Evolutionary conservation across 208 protist species (phyloP).

Genomic region (Porcisia hertigi): DNA sequence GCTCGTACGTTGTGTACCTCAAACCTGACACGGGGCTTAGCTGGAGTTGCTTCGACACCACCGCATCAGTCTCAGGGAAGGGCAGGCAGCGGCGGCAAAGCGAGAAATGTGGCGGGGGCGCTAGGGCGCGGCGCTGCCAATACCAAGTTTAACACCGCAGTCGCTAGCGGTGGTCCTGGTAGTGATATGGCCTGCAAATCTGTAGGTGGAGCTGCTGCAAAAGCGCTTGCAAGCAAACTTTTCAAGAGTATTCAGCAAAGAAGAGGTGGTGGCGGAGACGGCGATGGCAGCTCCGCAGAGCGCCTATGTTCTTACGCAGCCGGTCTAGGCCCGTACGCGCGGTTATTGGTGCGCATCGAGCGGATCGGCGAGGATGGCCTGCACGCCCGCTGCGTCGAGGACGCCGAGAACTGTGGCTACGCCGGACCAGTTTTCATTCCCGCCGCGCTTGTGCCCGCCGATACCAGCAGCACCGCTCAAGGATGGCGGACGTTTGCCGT

Average conservation of each 20-base stretch:
- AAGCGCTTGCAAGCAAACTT: conserved; percentile 48
- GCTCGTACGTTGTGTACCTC: conserved; percentile 20
- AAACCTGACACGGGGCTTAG: conserved; percentile 17
- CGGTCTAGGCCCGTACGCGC: conserved; percentile 46
- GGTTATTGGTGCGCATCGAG: conserved; percentile 62
- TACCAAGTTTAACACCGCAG: background rate
- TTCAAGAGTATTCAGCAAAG: conserved; percentile 49
- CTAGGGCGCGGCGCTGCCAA: background rate
- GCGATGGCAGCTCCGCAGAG: conserved; percentile 29
- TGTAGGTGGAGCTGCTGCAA: conserved; percentile 19
- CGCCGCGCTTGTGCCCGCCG: conserved; percentile 51
- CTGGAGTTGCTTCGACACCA: background rate
- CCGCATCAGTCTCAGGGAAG: background rate
- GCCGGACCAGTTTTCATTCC: conserved; percentile 55
- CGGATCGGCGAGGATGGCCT: conserved; percentile 63
- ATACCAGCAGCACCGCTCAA: conserved; percentile 8
- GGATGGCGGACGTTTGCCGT: conserved; percentile 70
- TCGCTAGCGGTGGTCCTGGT: background rate
- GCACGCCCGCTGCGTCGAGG: conserved; percentile 41
- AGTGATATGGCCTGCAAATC: background rate
- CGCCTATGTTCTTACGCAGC: conserved; percentile 51
- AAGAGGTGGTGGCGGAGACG: conserved; percentile 18
- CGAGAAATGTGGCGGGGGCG: background rate
- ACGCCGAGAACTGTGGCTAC: conserved; percentile 29
- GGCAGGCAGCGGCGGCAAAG: background rate